Evolutionary conservation across 192 early-diverging fungal species (phyloP).

Genomic region (Coemansia sp.): DNA sequence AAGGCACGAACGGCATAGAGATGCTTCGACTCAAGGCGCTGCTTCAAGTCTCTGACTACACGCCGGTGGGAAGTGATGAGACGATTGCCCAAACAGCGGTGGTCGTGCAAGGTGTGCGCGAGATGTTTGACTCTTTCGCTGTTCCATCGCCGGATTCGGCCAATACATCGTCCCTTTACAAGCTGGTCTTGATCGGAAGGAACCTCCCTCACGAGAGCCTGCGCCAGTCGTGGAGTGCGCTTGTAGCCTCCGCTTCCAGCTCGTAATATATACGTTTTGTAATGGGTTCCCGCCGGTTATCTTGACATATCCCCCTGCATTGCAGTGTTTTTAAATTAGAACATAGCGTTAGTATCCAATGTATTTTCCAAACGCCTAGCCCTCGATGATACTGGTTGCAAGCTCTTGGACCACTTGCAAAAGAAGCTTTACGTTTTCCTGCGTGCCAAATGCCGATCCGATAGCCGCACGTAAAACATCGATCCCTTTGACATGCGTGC

Average conservation of each 20-base stretch:
- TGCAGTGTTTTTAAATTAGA: too few relatives aligned
- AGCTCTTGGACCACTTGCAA: background rate
- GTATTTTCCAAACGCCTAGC: background rate
- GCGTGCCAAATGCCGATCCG: conserved; percentile 25
- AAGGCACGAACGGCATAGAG: conserved; percentile 32
- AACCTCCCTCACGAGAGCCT: conserved; percentile 36
- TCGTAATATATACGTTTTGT: too few relatives aligned
- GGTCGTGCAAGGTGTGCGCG: conserved; percentile 68
- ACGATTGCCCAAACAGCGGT: conserved; percentile 28
- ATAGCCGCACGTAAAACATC: conserved; percentile 37
- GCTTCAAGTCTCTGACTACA: conserved; percentile 41
- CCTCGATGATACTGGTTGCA: background rate
- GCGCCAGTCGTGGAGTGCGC: conserved; percentile 32
- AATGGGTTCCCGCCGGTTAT: too few relatives aligned
- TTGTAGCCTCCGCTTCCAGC: background rate
- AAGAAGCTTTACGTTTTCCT: conserved; percentile 23
- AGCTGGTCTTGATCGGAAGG: conserved; percentile 51
- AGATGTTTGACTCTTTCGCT: conserved; percentile 62
- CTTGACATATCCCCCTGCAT: too few relatives aligned
- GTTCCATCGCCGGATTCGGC: conserved; percentile 10
- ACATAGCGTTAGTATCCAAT: too few relatives aligned
- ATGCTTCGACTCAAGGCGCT: conserved; percentile 66
- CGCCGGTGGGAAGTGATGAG: conserved; percentile 34
- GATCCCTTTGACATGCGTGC: conserved; percentile 32
- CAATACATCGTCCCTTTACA: background rate